A percentile compares a stretch with the other conserved stretches of the same genome.
phyloP scores from a whole-genome alignment of 495 filamentous ascomycete genomes.

The Aspergillus sparsus region DNA sequence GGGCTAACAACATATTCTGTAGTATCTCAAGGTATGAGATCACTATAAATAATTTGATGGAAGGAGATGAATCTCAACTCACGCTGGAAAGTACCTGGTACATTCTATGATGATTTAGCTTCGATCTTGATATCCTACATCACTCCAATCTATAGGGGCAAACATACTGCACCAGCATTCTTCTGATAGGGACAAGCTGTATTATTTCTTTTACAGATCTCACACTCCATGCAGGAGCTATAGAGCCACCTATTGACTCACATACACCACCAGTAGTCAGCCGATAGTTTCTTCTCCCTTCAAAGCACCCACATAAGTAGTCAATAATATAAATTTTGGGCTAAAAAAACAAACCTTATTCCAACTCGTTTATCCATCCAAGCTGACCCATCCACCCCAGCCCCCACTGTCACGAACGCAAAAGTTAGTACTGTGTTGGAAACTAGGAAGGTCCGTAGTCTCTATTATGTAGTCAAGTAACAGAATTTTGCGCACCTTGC shows the following conservation, averaged over 20 bases:
- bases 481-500: constrained; percentile 26
- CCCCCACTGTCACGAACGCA: constrained; percentile 29
- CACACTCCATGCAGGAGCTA: constrained; percentile 45
- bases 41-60: not conserved
- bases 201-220: constrained; percentile 50
- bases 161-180: constrained; percentile 47
- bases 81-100: constrained; percentile 50
- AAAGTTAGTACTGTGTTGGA: constrained; percentile 3
- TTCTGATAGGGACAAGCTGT: constrained; percentile 47
- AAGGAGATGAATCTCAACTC: constrained; percentile 10
- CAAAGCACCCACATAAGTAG: not conserved
- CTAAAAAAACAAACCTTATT: constrained; percentile 33
- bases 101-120: constrained; percentile 32
- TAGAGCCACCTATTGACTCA: constrained; percentile 42
- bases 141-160: not conserved
- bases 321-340: not conserved
- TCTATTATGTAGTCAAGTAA: not conserved
- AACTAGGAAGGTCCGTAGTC: not conserved
- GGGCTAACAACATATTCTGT: constrained; percentile 45
- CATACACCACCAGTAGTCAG: too few relatives aligned
- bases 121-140: not conserved
- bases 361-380: constrained; percentile 44
- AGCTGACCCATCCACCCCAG: constrained; percentile 28
- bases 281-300: too few relatives aligned
- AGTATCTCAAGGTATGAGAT: not conserved